Evolutionary conservation across 768 basidiomycete species (phyloP), one percentile per base, ranked within the genome.

Genomic region (Ephemerocybe angulata): DNA sequence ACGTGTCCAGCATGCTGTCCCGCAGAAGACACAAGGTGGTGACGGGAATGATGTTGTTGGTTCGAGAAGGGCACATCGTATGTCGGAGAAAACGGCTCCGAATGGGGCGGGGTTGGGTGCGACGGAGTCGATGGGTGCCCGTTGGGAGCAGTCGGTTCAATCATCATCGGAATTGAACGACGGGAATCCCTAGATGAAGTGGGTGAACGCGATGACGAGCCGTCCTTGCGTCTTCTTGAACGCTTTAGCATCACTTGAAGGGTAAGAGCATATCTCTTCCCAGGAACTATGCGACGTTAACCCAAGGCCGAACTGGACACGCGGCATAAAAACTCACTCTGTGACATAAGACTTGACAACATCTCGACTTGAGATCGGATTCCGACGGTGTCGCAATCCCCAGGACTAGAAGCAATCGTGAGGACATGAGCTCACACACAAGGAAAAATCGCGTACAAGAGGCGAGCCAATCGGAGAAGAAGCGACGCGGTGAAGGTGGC

Each of bases 401-500:
- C 82, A 0, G 94, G 94, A 75, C 90, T 92, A 60, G n/a, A n/a
- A 25, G 21, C 8, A 44, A 19, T n/a, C n/a, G 50, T 54, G 43
- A 59, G 58, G 17, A 50, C 8, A 22, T 30, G 37, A 50, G 21
- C 51, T 28, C 12, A 25, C 21, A 42, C 24, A 27, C 4, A 15
- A 31, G 52, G 29, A 44, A 38, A 30, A 12, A 28, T 17, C 10
- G 71, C 90, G 71, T 65, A 93, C 90, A 97, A 95, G 37, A 98
- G 77, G 24, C 94, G 84, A 33, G 87, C 84, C 46, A 97, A 76
- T 29, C 94, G 86, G 47, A 98, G 77, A 56, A 96, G 76, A 69
- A 98, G 89, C 3, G 92, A 91, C 12, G 93, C 94, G 21, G 90
- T 83, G 71, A 98, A 98, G 0, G 94, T 96, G 4, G 94, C 94